phyloP scores from a whole-genome alignment of 129 eudicot genomes.

The Ambrosia artemisiifolia region DNA sequence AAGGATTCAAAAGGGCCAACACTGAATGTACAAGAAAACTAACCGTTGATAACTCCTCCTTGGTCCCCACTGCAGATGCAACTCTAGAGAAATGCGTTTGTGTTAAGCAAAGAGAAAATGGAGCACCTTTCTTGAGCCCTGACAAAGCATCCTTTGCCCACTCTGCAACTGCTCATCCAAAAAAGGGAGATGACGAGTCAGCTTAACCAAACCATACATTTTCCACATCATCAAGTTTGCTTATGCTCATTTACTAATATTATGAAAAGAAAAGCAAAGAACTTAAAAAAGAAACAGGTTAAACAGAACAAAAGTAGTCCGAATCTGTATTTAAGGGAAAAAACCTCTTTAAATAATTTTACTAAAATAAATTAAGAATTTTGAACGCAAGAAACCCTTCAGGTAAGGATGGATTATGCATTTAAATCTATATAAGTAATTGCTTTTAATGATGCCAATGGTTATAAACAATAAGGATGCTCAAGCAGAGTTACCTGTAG shows the following conservation, averaged over 20 bases:
- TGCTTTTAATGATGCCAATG: neutral
- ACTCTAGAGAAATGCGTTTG: constrained; percentile 68
- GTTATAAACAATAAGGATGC: neutral
- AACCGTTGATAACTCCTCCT: constrained; percentile 61
- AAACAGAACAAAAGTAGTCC: neutral
- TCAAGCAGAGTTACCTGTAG: constrained; percentile 32
- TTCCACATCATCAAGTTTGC: neutral
- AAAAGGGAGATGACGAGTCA: neutral
- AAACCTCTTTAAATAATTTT: neutral
- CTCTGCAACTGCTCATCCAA: constrained; percentile 62
- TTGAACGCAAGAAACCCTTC: neutral
- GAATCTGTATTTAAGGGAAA: neutral
- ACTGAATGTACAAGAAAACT: constrained; percentile 9
- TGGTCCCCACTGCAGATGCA: constrained; percentile 50
- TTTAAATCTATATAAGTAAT: neutral
- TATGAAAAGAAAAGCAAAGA: neutral
- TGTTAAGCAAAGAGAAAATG: constrained; percentile 73
- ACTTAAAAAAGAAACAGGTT: neutral
- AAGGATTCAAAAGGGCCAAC: too few species aligned
- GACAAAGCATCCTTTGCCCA: constrained; percentile 90
- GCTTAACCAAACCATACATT: neutral
- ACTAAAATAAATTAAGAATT: neutral
- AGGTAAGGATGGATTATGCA: neutral
- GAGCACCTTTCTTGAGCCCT: constrained; percentile 80
- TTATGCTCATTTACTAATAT: neutral